phyloP scores from a whole-genome alignment of 441 rosid species.

The Pelargonium exstipulatum region DNA sequence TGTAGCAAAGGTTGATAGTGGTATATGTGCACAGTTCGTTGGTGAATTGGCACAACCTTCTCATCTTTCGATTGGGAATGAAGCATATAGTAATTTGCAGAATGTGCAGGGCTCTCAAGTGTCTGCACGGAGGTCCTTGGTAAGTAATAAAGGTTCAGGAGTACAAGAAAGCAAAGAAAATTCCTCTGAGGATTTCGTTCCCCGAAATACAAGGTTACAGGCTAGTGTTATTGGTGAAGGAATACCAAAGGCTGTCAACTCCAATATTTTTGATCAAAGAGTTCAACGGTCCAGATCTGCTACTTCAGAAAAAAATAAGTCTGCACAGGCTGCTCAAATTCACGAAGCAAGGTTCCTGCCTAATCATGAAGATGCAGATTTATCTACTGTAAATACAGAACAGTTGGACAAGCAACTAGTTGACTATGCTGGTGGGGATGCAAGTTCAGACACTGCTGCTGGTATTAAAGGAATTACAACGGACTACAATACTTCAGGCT shows the following conservation, averaged over 20 bases:
- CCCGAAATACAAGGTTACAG: neutral
- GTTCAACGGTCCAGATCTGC: neutral
- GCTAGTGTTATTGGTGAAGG: neutral
- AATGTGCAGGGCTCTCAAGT: slow-evolving; percentile 2
- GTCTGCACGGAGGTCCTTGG: neutral
- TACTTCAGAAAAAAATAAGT: neutral
- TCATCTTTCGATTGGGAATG: neutral
- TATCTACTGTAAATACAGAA: neutral
- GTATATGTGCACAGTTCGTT: neutral
- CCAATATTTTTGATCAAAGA: neutral
- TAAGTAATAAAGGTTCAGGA: neutral
- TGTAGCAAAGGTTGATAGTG: slow-evolving; percentile 20
- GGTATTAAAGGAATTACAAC: slow-evolving; percentile 9
- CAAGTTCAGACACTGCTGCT: slow-evolving; percentile 14
- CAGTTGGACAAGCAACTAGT: neutral
- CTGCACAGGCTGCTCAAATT: neutral
- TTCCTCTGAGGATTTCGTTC: neutral
- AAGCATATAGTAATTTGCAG: neutral
- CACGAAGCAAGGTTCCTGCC: neutral
- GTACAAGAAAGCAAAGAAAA: neutral
- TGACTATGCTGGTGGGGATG: slow-evolving; percentile 16
- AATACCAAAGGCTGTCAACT: slow-evolving; percentile 10
- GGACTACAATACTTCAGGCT: slow-evolving; percentile 8
- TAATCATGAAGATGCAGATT: neutral
- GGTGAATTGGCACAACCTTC: neutral